Evolutionary conservation across 2,329 filamentous ascomycete species (phyloP).

Genomic region (Lachnellula arida): DNA sequence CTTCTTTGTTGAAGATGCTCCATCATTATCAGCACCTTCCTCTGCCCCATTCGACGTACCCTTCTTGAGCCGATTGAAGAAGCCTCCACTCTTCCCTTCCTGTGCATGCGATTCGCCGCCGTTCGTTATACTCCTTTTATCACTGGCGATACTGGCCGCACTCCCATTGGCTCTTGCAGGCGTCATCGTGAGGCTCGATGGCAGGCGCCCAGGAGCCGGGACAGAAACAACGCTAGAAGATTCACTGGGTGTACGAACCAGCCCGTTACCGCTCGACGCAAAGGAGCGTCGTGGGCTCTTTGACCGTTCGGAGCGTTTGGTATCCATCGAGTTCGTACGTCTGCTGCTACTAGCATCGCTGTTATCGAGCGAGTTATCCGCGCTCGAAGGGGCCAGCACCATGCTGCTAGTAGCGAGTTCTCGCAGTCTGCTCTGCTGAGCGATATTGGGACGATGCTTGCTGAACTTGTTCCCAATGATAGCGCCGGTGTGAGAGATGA

Average conservation of each 20-base stretch:
- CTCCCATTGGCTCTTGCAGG: conserved; percentile 14
- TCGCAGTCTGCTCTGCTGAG: conserved; percentile 72
- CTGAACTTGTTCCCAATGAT: conserved; percentile 98
- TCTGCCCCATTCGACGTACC: conserved; percentile 7
- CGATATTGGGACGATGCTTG: conserved; percentile 75
- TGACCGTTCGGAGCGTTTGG: conserved; percentile 22
- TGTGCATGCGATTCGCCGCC: conserved; percentile 6
- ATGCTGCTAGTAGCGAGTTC: conserved; percentile 69
- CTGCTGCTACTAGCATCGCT: conserved; percentile 29
- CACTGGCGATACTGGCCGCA: conserved; percentile 9
- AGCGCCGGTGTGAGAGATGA: conserved; percentile 92
- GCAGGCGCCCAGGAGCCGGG: conserved; percentile 9
- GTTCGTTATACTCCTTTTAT: conserved; percentile 7
- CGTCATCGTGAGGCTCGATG: conserved; percentile 27
- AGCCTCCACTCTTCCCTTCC: conserved; percentile 12
- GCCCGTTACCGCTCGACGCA: conserved; percentile 23
- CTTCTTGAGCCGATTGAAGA: conserved; percentile 24
- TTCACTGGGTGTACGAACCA: conserved; percentile 23
- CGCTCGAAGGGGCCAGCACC: conserved; percentile 27
- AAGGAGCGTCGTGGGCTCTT: conserved; percentile 30
- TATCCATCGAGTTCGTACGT: conserved; percentile 22
- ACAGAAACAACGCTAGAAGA: conserved; percentile 26
- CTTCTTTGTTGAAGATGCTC: conserved; percentile 24
- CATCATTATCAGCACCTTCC: conserved; percentile 14
- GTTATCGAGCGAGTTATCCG: conserved; percentile 29